These are phyloP conservation scores for Neurospora sp. DNA, from an alignment of 495 filamentous ascomycete genomes.

Conservation along the genomic window DNA sequence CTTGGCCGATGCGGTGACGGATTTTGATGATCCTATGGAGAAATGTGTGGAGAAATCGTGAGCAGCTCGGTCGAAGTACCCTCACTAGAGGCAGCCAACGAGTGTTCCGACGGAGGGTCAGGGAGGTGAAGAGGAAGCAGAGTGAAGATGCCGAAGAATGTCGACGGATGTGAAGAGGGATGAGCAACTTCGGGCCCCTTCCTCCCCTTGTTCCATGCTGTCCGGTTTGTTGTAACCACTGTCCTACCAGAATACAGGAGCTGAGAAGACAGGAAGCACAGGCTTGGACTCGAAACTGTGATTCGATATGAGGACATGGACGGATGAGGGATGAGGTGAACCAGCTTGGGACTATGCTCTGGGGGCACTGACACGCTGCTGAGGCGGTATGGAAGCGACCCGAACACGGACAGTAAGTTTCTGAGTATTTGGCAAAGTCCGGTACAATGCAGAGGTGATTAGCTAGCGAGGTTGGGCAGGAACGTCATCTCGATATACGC, in stretches of 20 bases:
- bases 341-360: neutral
- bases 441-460: neutral
- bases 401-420: neutral
- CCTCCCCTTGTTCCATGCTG: neutral
- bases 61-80: too few species aligned
- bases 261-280: neutral
- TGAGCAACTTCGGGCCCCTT: neutral
- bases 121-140: neutral
- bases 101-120: neutral
- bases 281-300: neutral
- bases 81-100: neutral
- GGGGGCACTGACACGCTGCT: neutral
- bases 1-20: too few species aligned
- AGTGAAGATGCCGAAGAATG: neutral
- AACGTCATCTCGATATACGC: neutral
- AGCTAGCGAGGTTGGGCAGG: neutral
- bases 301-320: neutral
- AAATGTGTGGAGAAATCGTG: too few species aligned
- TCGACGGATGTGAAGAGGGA: neutral
- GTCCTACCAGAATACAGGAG: neutral
- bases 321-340: neutral
- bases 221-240: too few species aligned
- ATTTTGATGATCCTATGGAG: too few species aligned
- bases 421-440: neutral
- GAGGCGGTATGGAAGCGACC: neutral